Conservation (phyloP, 73 alveolate genomes). For the Paramecium pentaurelia region DNA sequence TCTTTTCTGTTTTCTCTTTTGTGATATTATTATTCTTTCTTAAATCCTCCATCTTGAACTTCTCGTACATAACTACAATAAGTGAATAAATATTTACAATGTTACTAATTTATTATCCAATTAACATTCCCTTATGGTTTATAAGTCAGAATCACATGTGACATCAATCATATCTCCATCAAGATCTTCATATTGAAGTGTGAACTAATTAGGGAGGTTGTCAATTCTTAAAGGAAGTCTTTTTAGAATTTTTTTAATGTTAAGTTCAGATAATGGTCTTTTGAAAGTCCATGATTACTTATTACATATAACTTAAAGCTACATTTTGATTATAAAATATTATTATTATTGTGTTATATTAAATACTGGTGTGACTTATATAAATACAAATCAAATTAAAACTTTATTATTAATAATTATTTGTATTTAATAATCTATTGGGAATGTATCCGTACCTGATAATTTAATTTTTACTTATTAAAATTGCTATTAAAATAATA, state of each 20-base stretch:
- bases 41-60: not conserved
- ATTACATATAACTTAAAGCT: not conserved
- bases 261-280: not conserved
- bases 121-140: not conserved
- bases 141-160: constrained; percentile 25
- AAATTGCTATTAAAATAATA: not conserved
- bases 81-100: not conserved
- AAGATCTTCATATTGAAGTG: constrained; percentile 15
- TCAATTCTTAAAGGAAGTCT: not conserved
- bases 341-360: not conserved
- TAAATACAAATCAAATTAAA: not conserved
- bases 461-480: not conserved
- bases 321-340: not conserved
- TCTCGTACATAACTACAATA: not conserved
- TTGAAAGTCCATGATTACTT: not conserved
- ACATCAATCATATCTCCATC: constrained; percentile 52
- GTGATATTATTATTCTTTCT: not conserved
- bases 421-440: not conserved
- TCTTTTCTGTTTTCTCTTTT: constrained; percentile 5
- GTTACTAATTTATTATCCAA: not conserved
- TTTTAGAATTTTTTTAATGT: not conserved
- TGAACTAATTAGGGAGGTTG: not conserved
- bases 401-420: not conserved
- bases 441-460: constrained; percentile 44
- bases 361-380: not conserved